Evolutionary conservation across 441 rosid species (phyloP), one percentile per base, ranked within the genome.

Genomic region (Syzygium malaccense): DNA sequence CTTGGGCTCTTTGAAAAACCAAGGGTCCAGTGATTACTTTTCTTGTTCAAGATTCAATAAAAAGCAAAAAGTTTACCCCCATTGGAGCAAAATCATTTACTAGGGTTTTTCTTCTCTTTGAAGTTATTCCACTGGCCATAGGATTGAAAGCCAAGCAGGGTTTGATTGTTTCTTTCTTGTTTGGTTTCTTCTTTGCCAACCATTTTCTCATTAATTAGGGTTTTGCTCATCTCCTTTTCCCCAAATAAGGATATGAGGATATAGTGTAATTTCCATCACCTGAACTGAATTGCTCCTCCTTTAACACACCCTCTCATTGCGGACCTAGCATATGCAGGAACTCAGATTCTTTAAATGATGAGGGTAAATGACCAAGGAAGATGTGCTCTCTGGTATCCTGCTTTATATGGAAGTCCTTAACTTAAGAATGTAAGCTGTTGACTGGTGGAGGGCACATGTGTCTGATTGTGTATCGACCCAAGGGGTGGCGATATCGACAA

Each of bases 1-100:
- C 95, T 95, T 86, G 92, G 95, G 25, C 87, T 53, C 9, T 97
- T 95, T 90, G 96, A 95, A 90, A 97, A 93, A 88, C 88, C 79
- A 30, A 87, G 49, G 51, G 51, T 75, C 83, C 51, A 75, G 51
- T 75, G 83, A 75, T 37, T 45, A 23, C 25, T 75, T 23, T 64
- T 75, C 83, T 75, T 41, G 83, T 41, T 41, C 48, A 33, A 68
- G 26, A 33, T 33, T 33, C 80, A 68, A 68, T 28, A 30, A 68
- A 71, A 75, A 37, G 23, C 8, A 12, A 45, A 41, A 41, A 45
- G 23, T 41, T 41, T 12, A 75, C 83, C 83, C 32, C 51, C 51
- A 37, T 41, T 20, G 83, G 83, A 37, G 51, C 8, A 68, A 68
- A 68, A 33, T 19, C 20, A 19, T 68, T 19, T 33, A 19, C 8